Evolutionary conservation across 2,329 filamentous ascomycete genomes (phyloP).

Genomic region (Fusarium nelsonii): DNA sequence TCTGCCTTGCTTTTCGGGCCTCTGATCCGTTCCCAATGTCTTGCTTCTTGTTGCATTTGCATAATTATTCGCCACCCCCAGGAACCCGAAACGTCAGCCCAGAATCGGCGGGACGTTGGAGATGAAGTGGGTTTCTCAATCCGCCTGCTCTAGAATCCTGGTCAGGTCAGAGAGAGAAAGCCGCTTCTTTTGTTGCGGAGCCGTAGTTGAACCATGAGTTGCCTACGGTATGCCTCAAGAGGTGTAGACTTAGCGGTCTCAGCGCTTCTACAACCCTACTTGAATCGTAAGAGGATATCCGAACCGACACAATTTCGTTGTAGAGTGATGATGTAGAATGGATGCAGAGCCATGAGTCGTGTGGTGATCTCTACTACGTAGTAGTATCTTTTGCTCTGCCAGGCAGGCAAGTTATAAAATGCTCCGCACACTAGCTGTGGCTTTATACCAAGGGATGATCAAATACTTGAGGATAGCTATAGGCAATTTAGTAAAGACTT

Average conservation of each 20-base stretch:
- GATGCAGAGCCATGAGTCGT: constrained; percentile 10
- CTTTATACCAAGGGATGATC: too few species aligned
- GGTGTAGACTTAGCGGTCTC: constrained; percentile 4
- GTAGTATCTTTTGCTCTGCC: neutral
- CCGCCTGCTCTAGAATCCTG: neutral
- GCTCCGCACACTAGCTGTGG: too few species aligned
- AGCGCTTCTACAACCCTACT: constrained; percentile 1
- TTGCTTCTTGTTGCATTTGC: neutral
- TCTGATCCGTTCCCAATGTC: constrained; percentile 23
- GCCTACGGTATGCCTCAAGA: constrained; percentile 8
- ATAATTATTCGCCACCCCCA: constrained; percentile 9
- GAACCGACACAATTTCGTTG: neutral
- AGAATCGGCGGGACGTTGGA: constrained; percentile 15
- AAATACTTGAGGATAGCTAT: too few species aligned
- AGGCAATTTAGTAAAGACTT: too few species aligned
- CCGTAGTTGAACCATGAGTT: constrained; percentile 2
- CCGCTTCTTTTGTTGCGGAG: constrained; percentile 4
- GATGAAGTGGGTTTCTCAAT: neutral
- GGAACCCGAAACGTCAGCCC: constrained; percentile 20
- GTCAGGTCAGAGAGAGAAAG: neutral
- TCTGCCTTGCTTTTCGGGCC: constrained; percentile 28
- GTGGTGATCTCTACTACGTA: neutral
- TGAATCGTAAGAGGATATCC: neutral
- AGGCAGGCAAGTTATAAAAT: too few species aligned
- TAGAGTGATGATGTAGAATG: neutral